A percentile compares a stretch with the other conserved stretches of the same genome.
These are phyloP conservation scores for Canna indica DNA, from an alignment of 176 grass and related monocot genomes.

Conservation along the genomic window DNA sequence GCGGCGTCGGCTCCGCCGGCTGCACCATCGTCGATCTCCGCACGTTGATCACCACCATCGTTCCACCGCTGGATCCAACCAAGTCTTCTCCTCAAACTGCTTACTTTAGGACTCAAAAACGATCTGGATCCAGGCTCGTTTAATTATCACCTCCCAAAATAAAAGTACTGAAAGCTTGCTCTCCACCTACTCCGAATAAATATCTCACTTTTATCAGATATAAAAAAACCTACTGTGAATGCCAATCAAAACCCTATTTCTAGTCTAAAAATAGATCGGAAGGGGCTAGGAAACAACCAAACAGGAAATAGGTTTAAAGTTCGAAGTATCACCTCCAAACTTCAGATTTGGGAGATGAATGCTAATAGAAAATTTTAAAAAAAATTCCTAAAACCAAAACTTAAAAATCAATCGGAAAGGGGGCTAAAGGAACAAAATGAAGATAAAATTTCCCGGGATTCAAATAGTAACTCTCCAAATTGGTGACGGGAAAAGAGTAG, in stretches of 20 bases:
- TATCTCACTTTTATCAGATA: too few species aligned
- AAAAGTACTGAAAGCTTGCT: not conserved
- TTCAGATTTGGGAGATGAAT: too few species aligned
- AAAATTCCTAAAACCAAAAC: too few species aligned
- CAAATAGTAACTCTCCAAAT: too few species aligned
- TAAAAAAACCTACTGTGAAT: not conserved
- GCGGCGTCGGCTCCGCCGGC: conserved; percentile 54
- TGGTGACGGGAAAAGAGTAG: too few species aligned
- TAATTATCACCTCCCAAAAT: not conserved
- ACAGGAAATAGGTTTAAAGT: too few species aligned
- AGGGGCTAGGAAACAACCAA: not conserved
- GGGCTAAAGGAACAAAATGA: too few species aligned
- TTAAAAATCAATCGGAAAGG: too few species aligned
- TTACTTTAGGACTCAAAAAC: not conserved
- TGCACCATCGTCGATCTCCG: conserved; percentile 52
- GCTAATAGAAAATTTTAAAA: too few species aligned
- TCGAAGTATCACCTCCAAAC: not conserved
- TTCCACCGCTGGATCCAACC: not conserved
- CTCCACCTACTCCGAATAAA: not conserved
- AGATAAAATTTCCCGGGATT: too few species aligned
- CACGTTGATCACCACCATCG: conserved; percentile 46
- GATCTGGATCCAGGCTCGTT: not conserved
- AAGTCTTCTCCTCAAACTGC: not conserved
- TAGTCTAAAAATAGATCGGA: not conserved
- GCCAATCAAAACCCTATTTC: not conserved